Evolutionary conservation across 352 stramenopile species (phyloP), one percentile per base, ranked within the genome.

Genomic region (Globisporangium barbulae): DNA sequence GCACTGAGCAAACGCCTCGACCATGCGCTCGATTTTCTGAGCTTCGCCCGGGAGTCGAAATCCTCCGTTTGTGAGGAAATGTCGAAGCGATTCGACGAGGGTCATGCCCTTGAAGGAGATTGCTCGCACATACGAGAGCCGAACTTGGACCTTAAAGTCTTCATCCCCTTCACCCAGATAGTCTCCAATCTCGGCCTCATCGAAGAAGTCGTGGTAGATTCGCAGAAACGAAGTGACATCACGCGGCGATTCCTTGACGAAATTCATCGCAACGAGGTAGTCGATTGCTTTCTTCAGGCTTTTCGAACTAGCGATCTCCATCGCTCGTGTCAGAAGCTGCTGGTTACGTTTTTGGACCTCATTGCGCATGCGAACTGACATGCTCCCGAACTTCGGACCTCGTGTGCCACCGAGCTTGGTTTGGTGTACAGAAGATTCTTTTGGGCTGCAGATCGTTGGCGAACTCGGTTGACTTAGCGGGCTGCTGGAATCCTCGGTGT

Each of bases 31-130:
- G 64, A 99, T 99, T 68, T 98, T 98, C 74, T 99, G 97, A 2
- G 96, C 94, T 71, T 99, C 97, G 9, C 97, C 97, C 37, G 97
- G 97, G 8, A 99, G 74, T 25, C 90, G 90, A 65, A 99, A 99
- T 0, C 97, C 97, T 69, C 96, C 96, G 60, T 97, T 97, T 12
- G 97, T 99, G 28, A 99, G 76, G 44, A 99, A 98, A 70, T 99
- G 94, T 1, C 97, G 83, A 5, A 99, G 75, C 5, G 94, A 98
- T 71, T 98, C 85, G 19, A 99, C 96, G 21, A 99, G 81, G 30
- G 93, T 98, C 94, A 99, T 98, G 1, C 95, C 97, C 60, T 98
- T 96, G 80, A 99, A 99, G 19, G 88, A 98, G 49, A 98, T 98
- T 0, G 95, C 96, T 42, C 96, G 87, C 5, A 98, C 88, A 58